Percentiles rank a stretch among this genome's conserved stretches.
These are phyloP conservation scores for Clavispora asparagi DNA, from an alignment of 805 yeast genomes.

Conservation along the genomic window DNA sequence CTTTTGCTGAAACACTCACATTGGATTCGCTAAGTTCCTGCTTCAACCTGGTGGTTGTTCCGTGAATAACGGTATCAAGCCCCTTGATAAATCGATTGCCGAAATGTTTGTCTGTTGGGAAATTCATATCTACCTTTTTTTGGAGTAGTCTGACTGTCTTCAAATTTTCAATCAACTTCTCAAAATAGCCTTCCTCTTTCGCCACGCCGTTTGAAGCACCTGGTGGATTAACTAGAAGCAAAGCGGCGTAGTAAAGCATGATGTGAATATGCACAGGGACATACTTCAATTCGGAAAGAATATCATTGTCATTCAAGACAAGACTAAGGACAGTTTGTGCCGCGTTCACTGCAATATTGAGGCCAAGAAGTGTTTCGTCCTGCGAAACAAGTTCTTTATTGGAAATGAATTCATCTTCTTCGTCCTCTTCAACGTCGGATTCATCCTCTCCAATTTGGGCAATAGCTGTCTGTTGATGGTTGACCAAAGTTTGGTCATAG, in stretches of 20 bases:
- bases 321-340: constrained; percentile 59
- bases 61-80: constrained; percentile 28
- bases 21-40: constrained; percentile 12
- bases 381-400: constrained; percentile 28
- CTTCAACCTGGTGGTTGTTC: constrained; percentile 18
- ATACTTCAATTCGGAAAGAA: constrained; percentile 49
- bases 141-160: constrained; percentile 41
- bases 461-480: constrained; percentile 6
- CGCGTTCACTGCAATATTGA: constrained; percentile 54
- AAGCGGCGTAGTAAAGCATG: constrained; percentile 64
- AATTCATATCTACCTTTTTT: constrained; percentile 35
- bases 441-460: constrained; percentile 15
- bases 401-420: constrained; percentile 23
- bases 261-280: constrained; percentile 72
- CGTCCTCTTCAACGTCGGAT: constrained; percentile 16
- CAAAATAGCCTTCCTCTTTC: constrained; percentile 17
- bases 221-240: constrained; percentile 49
- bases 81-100: constrained; percentile 38
- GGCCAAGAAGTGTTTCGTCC: constrained; percentile 30
- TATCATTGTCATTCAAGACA: constrained; percentile 56
- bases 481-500: not conserved
- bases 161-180: constrained; percentile 31
- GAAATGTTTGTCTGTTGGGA: constrained; percentile 50
- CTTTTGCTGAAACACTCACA: constrained; percentile 15
- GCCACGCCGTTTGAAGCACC: constrained; percentile 5